phyloP scores from a whole-genome alignment of 2,329 filamentous ascomycete species.

The Lasiodiplodia theobromae region DNA sequence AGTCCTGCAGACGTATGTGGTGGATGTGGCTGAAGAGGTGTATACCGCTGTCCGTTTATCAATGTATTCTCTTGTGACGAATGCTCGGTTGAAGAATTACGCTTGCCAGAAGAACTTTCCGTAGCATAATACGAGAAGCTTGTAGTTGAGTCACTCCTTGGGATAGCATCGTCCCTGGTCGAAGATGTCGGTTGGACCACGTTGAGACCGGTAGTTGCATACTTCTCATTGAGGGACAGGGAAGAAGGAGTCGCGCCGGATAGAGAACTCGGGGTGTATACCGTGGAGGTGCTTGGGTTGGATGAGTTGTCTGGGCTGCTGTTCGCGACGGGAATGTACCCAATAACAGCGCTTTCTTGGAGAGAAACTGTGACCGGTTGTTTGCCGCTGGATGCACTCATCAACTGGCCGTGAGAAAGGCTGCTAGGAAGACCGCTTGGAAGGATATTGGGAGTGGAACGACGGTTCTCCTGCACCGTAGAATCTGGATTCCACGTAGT shows the following conservation, averaged over 20 bases:
- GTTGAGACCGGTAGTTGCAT: background rate
- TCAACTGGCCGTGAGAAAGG: background rate
- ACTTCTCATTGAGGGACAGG: constrained; percentile 13
- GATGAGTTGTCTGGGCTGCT: constrained; percentile 13
- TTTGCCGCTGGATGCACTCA: background rate
- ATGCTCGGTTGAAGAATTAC: constrained; percentile 37
- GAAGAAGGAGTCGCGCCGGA: constrained; percentile 11
- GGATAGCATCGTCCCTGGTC: constrained; percentile 1
- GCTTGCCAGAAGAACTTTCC: constrained; percentile 41
- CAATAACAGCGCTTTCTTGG: background rate
- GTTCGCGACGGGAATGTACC: constrained; percentile 15
- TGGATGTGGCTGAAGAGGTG: constrained; percentile 35
- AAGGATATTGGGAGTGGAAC: background rate
- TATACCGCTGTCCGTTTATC: constrained; percentile 52
- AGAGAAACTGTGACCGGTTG: background rate
- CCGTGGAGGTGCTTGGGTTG: constrained; percentile 18
- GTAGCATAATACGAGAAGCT: constrained; percentile 51
- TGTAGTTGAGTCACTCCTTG: constrained; percentile 42
- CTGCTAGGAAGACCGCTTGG: background rate
- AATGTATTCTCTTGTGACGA: constrained; percentile 42
- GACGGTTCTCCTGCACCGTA: constrained; percentile 4
- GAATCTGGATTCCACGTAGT: constrained; percentile 36
- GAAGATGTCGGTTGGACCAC: background rate
- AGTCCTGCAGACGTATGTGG: constrained; percentile 26
- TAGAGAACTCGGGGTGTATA: constrained; percentile 23